Evolutionary conservation across 2,329 filamentous ascomycete species (phyloP), one percentile per base, ranked within the genome.

Genomic region (Aspergillus fischeri): DNA sequence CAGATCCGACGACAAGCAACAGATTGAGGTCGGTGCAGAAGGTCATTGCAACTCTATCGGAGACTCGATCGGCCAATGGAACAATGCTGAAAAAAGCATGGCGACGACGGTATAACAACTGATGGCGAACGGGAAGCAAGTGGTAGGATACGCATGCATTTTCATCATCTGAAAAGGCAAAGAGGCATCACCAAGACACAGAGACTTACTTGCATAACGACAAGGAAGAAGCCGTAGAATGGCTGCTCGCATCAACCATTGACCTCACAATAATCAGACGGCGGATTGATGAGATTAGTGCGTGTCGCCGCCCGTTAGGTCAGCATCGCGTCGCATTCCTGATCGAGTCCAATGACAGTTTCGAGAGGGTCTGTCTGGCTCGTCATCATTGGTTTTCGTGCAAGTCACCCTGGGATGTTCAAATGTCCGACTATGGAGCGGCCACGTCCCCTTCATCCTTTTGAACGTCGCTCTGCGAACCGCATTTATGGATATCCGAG

Each of bases 281-380:
- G 29, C 14, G 66, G 66, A 14, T 66, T 65, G 67, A 20, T 24
- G 10, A 6, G 24, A n/a, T 61, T 38, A 52, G 32, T 27, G 25
- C 11, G 6, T 41, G 2, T 28, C 4, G 11, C 14, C 14, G 1
- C 0, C 14, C 24, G 1, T 7, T 9, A 17, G 35, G 17, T 1
- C 10, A 38, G 2, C n/a, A 3, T 8, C 1, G 52, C 61, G 5
- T 61, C 68, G 67, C 61, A 27, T 70, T 69, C 68, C 68, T 70
- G 0, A 70, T 68, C 2, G 67, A 68, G 25, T 70, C 67, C 0
- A 70, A 57, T n/a, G 67, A 69, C 0, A 63, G 62, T 8, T 56
- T 1, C 67, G 67, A 2, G 67, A 70, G 62, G 57, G 9, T 65
- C 63, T 8, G 17, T 42, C 17, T 20, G n/a, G 3, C 38, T 17